Percentiles rank a stretch among this genome's conserved stretches.
Conservation (phyloP, 2,329 filamentous ascomycete genomes). For the Beauveria caledonica region DNA sequence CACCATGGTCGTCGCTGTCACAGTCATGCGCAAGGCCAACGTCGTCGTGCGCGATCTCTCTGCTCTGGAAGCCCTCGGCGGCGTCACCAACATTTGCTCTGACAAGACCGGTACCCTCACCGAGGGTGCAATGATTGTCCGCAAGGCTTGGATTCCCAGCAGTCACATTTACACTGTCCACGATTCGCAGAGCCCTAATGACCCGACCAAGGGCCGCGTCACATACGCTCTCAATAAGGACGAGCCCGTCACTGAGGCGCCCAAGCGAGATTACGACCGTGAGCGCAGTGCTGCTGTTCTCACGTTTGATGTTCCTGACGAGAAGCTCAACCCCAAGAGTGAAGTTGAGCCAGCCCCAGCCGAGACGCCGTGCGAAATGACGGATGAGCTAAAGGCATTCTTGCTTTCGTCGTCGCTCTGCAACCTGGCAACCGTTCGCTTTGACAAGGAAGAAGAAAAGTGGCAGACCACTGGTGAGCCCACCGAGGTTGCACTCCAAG, state of each 20-base stretch:
- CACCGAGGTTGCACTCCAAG: constrained; percentile 69
- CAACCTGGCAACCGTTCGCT: constrained; percentile 54
- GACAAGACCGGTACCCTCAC: constrained; percentile 67
- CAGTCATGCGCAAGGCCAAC: constrained; percentile 55
- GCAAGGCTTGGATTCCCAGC: constrained; percentile 56
- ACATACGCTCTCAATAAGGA: constrained; percentile 35
- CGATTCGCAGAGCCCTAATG: constrained; percentile 50
- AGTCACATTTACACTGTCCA: constrained; percentile 51
- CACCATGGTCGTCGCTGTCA: constrained; percentile 59
- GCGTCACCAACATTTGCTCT: constrained; percentile 65
- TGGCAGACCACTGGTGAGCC: constrained; percentile 65
- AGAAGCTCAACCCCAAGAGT: constrained; percentile 36
- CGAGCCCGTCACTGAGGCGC: constrained; percentile 24
- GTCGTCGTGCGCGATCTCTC: constrained; percentile 59
- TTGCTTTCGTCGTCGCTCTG: constrained; percentile 53
- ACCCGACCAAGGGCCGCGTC: constrained; percentile 52
- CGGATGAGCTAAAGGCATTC: constrained; percentile 41
- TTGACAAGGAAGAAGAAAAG: constrained; percentile 42
- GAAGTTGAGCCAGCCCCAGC: constrained; percentile 26
- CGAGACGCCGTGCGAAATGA: constrained; percentile 32
- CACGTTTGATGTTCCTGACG: constrained; percentile 55
- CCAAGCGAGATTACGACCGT: constrained; percentile 47
- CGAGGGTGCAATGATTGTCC: constrained; percentile 61
- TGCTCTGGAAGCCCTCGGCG: constrained; percentile 60
- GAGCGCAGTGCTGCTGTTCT: constrained; percentile 52